A percentile compares a stretch with the other conserved stretches of the same genome.
These are phyloP conservation scores for Suhomyces bribrorum DNA, from an alignment of 1,139 yeast species.

Conservation along the genomic window DNA sequence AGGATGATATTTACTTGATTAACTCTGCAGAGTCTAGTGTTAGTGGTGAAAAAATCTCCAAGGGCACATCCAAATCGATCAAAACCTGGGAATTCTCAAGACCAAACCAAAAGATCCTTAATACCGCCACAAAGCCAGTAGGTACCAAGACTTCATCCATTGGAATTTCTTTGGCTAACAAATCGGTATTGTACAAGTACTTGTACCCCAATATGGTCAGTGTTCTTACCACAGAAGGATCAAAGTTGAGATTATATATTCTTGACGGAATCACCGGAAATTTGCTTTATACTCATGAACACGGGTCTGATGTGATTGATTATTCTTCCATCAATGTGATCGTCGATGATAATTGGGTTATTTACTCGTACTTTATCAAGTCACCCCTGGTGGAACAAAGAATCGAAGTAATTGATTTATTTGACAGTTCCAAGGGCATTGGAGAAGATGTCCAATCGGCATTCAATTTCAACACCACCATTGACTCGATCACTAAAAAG, in stretches of 20 bases:
- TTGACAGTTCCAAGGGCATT: slow-evolving; percentile 51
- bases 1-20: slow-evolving; percentile 20
- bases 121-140: slow-evolving; percentile 30
- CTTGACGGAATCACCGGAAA: slow-evolving; percentile 74
- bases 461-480: slow-evolving; percentile 30
- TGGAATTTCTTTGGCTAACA: slow-evolving; percentile 70
- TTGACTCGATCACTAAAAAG: slow-evolving; percentile 41
- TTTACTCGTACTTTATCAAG: slow-evolving; percentile 62
- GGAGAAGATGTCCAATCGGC: slow-evolving; percentile 26
- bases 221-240: slow-evolving; percentile 47
- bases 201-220: slow-evolving; percentile 70
- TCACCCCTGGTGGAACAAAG: slow-evolving; percentile 54
- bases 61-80: slow-evolving; percentile 15
- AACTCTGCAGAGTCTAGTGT: slow-evolving; percentile 17
- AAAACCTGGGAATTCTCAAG: slow-evolving; percentile 33
- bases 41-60: slow-evolving; percentile 26
- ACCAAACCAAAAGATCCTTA: slow-evolving; percentile 20
- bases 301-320: slow-evolving; percentile 43
- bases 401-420: slow-evolving; percentile 74
- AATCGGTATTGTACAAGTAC: slow-evolving; percentile 81
- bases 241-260: slow-evolving; percentile 47
- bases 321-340: slow-evolving; percentile 47
- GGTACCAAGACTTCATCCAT: slow-evolving; percentile 58
- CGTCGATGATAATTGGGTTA: slow-evolving; percentile 83
- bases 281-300: slow-evolving; percentile 50